Evolutionary conservation across 306 rosid genomes (phyloP).

Genomic region (Lathyrus aphaca): DNA sequence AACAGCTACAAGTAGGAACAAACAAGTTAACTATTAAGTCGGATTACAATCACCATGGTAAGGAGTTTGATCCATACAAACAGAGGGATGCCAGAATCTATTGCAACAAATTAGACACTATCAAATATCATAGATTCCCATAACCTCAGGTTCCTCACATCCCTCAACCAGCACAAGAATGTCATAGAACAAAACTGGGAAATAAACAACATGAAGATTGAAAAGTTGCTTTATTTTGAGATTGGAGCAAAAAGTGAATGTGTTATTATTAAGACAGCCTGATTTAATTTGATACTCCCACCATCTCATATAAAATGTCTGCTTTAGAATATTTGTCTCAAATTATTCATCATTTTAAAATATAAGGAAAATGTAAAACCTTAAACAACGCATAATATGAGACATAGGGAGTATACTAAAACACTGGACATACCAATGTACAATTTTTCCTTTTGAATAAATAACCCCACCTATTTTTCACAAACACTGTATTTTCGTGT

Average conservation of each 20-base stretch:
- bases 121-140: no score
- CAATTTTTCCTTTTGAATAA: neutral
- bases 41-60: slow-evolving; percentile 2
- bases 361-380: neutral
- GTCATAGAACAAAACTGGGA: no score
- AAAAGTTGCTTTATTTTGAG: no score
- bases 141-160: no score
- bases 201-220: no score
- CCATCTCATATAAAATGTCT: no score
- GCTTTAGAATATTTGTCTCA: no score
- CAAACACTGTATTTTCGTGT: neutral
- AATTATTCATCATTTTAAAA: no score
- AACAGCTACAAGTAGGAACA: slow-evolving; percentile 20
- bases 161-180: no score
- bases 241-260: no score
- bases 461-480: slow-evolving; percentile 7
- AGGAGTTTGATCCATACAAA: neutral
- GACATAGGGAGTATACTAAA: neutral
- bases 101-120: neutral
- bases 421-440: neutral
- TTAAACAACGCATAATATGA: neutral
- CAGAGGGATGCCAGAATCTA: neutral
- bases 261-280: no score
- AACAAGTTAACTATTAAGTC: neutral
- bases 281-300: no score